phyloP scores from a whole-genome alignment of 495 filamentous ascomycete species.

The Podospora australis region DNA sequence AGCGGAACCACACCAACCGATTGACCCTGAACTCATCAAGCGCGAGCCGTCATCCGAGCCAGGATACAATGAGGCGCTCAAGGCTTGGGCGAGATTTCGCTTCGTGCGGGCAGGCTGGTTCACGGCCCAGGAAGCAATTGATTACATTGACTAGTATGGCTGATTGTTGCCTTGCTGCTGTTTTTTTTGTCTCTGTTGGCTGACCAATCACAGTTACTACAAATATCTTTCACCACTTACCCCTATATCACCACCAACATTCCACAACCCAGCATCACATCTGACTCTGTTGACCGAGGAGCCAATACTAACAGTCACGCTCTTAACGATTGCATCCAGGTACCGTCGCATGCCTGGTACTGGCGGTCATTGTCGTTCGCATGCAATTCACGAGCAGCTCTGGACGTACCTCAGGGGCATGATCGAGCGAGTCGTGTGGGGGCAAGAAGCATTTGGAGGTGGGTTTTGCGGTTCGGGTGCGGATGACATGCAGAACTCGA shows the following conservation, averaged over 20 bases:
- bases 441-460: slow-evolving; percentile 87
- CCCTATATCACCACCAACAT: slow-evolving; percentile 82
- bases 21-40: slow-evolving; percentile 32
- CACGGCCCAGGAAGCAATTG: slow-evolving; percentile 83
- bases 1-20: slow-evolving; percentile 23
- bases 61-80: slow-evolving; percentile 62
- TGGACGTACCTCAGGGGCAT: slow-evolving; percentile 91
- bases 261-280: slow-evolving; percentile 66
- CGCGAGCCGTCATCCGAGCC: slow-evolving; percentile 33
- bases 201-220: slow-evolving; percentile 61
- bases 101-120: slow-evolving; percentile 97
- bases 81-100: slow-evolving; percentile 80
- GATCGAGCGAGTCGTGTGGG: slow-evolving; percentile 91
- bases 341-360: slow-evolving; percentile 74
- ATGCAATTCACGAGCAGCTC: slow-evolving; percentile 90
- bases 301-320: slow-evolving; percentile 81
- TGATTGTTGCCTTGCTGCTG: background rate
- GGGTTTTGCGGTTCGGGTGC: slow-evolving; percentile 75
- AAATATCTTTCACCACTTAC: slow-evolving; percentile 82
- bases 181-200: background rate
- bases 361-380: slow-evolving; percentile 74
- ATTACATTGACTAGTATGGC: slow-evolving; percentile 82
- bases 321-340: slow-evolving; percentile 84
- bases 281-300: slow-evolving; percentile 76
- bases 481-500: slow-evolving; percentile 56